Conservation (phyloP, 148 eudicot genomes). For the Tetragonia tetragonoides region DNA sequence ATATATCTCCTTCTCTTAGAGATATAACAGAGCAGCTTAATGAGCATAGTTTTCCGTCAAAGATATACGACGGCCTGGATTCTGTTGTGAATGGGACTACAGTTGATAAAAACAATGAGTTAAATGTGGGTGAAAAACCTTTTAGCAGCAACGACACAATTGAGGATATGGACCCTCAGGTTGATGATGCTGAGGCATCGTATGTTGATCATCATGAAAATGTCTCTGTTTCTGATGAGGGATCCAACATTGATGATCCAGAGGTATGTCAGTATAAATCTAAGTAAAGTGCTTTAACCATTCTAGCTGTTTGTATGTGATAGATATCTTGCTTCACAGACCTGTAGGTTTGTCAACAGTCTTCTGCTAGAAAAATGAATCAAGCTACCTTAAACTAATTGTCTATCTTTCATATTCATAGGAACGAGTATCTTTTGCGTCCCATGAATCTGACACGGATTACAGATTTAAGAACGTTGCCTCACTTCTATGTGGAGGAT, state of each 20-base stretch:
- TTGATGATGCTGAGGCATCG: slow-evolving; percentile 35
- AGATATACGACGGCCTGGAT: not conserved
- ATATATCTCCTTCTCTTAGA: slow-evolving; percentile 63
- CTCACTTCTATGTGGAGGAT: slow-evolving; percentile 42
- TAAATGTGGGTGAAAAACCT: not conserved
- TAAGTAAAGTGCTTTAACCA: not conserved
- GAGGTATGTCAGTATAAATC: slow-evolving; percentile 27
- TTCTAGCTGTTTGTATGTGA: not conserved
- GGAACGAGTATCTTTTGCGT: slow-evolving; percentile 39
- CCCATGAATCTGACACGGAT: slow-evolving; percentile 38
- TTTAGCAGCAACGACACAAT: not conserved
- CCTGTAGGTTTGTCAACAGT: not conserved
- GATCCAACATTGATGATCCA: slow-evolving; percentile 36
- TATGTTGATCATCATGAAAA: slow-evolving; percentile 45
- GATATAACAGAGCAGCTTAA: slow-evolving; percentile 49
- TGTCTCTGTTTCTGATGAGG: slow-evolving; percentile 43
- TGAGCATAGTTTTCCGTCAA: slow-evolving; percentile 40
- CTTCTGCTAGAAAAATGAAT: not conserved
- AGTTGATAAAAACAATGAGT: not conserved
- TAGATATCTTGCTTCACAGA: not conserved
- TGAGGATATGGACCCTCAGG: slow-evolving; percentile 9
- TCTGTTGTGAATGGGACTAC: not conserved
- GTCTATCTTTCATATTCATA: slow-evolving; percentile 25
- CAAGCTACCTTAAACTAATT: not conserved
- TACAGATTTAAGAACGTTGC: slow-evolving; percentile 38